Evolutionary conservation across 1,284 basidiomycete species (phyloP).

Genomic region (Apiotrichum montevideense): DNA sequence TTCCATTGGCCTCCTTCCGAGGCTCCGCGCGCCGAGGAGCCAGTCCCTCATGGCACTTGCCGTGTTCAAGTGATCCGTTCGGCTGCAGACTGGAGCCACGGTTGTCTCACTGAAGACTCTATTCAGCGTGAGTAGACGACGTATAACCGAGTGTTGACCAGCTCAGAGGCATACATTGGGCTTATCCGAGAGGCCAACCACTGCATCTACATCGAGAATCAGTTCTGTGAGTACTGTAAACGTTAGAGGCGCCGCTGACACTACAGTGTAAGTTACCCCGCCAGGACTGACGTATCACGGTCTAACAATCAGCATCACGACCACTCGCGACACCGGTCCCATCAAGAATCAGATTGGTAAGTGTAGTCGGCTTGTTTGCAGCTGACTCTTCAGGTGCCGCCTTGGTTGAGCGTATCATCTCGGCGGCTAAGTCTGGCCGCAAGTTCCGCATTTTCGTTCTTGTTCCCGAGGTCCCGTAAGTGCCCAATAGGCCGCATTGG

Average conservation of each 20-base stretch:
- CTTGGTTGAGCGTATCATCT: slow-evolving; percentile 71
- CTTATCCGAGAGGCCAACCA: slow-evolving; percentile 77
- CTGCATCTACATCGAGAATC: slow-evolving; percentile 90
- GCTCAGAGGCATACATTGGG: slow-evolving; percentile 59
- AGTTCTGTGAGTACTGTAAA: slow-evolving; percentile 65
- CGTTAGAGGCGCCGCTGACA: no score
- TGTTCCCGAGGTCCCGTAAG: slow-evolving; percentile 58
- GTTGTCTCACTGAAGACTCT: slow-evolving; percentile 73
- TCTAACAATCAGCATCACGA: slow-evolving; percentile 60
- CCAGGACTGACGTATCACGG: slow-evolving; percentile 15
- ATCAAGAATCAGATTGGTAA: slow-evolving; percentile 71
- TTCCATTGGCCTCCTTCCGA: slow-evolving; percentile 44
- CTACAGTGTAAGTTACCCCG: background rate
- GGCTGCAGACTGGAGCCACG: slow-evolving; percentile 85
- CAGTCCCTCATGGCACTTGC: slow-evolving; percentile 35
- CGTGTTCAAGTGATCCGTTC: slow-evolving; percentile 56
- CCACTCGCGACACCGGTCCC: slow-evolving; percentile 55
- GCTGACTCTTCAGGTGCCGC: slow-evolving; percentile 51
- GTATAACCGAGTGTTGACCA: background rate
- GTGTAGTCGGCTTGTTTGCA: background rate
- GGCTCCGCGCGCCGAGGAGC: slow-evolving; percentile 34
- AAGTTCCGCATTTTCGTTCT: slow-evolving; percentile 74
- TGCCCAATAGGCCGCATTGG: slow-evolving; percentile 26
- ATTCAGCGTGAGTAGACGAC: slow-evolving; percentile 67
- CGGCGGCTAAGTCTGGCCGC: slow-evolving; percentile 61